Base-by-base conservation (phyloP, 441 rosid genomes). In the Caryocar brasiliense region DNA sequence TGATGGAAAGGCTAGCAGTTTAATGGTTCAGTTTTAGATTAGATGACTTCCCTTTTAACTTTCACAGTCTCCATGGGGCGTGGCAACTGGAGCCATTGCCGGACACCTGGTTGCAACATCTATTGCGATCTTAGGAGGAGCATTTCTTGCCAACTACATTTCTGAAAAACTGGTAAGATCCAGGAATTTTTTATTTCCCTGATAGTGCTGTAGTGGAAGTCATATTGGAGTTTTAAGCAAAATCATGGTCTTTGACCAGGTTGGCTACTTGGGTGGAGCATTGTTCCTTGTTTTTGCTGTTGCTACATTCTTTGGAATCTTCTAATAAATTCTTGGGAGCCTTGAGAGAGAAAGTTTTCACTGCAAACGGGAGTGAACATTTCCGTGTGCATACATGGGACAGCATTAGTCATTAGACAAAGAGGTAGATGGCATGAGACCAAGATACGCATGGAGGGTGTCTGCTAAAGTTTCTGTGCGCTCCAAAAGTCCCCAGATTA, bases 41-140 rank as follows among this genome's bases (percentile, higher is more conserved):
- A 17, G 8, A 23, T 45, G 14, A 14, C 10, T 29, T 5, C 25
- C 19, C 9, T 48, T 40, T 28, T 45, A 53, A 20, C 42, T 34
- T 57, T n/a, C 27, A 43, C 64, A 92, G 98, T 85, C 96, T 51
- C 84, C 98, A 11, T 87, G 76, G 86, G 96, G 98, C 9, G 98
- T 85, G 37, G 96, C 98, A 4, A 65, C 84, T 10, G 98, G 98
- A 61, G 98, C 98, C 60, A 87, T 92, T 57, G 95, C 72, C 3
- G 98, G 98, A 61, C 98, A 92, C 72, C 68, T 92, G 46, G 51
- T 80, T 2, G 98, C 98, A 3, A 92, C 96, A 61, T 58, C 77
- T 17, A 68, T 87, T 32, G 98, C 98, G 5, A 65, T 87, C 56
- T 51, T 92, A 10, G 98, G 98, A 0, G 98, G 96, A 56, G 95